phyloP scores from a whole-genome alignment of 805 yeast species.

The Monosporozyma aerobia region DNA sequence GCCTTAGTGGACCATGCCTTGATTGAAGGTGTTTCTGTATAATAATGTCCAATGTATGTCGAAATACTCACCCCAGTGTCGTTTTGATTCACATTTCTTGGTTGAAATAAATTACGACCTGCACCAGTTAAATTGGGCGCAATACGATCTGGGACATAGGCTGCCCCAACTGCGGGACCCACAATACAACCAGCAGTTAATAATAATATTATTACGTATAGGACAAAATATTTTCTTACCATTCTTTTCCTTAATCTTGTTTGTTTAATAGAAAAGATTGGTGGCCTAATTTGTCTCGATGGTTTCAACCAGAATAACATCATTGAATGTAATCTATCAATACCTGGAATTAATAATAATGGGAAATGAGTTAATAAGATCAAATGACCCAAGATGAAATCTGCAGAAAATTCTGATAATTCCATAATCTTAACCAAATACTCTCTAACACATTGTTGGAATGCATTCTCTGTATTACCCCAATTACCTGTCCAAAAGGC shows the following conservation, averaged over 20 bases:
- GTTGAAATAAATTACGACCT: conserved; percentile 74
- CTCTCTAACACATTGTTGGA: conserved; percentile 47
- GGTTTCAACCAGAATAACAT: conserved; percentile 99
- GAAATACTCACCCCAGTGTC: conserved; percentile 58
- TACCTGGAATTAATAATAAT: conserved; percentile 67
- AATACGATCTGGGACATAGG: conserved; percentile 34
- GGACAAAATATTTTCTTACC: conserved; percentile 84
- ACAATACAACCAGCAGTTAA: conserved; percentile 69
- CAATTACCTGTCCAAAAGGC: conserved; percentile 99
- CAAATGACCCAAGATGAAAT: conserved; percentile 86
- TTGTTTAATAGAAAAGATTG: conserved; percentile 93
- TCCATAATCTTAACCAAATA: conserved; percentile 89
- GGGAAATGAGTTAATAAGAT: conserved; percentile 86
- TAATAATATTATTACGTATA: conserved; percentile 63
- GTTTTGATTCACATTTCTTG: conserved; percentile 69
- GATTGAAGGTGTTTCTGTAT: conserved; percentile 43
- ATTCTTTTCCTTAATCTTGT: conserved; percentile 93
- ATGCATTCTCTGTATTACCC: conserved; percentile 59
- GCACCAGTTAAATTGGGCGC: conserved; percentile 32
- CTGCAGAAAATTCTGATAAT: conserved; percentile 92
- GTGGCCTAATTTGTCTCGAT: conserved; percentile 92
- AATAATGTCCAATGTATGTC: conserved; percentile 30
- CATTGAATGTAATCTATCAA: conserved; percentile 96
- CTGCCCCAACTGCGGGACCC: conserved; percentile 86
- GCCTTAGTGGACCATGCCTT: conserved; percentile 46